These are phyloP conservation scores for Cardiosporidium cionae DNA, from an alignment of 169 alveolate genomes.

Conservation along the genomic window DNA sequence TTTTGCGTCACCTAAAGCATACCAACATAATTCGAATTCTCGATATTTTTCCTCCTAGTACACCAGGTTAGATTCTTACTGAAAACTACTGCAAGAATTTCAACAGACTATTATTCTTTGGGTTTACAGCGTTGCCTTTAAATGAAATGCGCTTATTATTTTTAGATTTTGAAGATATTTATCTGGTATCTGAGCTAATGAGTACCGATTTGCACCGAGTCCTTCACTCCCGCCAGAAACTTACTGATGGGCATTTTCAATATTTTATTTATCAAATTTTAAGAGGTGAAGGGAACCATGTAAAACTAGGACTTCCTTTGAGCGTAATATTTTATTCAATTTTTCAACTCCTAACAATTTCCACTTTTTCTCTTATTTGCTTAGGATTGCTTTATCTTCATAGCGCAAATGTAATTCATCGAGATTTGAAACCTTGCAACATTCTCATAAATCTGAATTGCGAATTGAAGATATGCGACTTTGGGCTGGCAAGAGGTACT, in stretches of 20 bases:
- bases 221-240: constrained; percentile 73
- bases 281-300: background rate
- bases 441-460: constrained; percentile 94
- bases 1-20: constrained; percentile 44
- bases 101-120: background rate
- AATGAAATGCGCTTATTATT: background rate
- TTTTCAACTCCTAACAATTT: too few relatives aligned
- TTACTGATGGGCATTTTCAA: constrained; percentile 82
- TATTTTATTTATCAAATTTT: constrained; percentile 67
- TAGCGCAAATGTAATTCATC: constrained; percentile 88
- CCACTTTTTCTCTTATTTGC: background rate
- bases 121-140: background rate
- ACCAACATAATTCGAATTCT: constrained; percentile 40
- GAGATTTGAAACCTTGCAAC: constrained; percentile 97
- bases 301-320: too few relatives aligned
- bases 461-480: constrained; percentile 79
- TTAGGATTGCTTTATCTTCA: constrained; percentile 64
- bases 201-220: constrained; percentile 84
- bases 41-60: constrained; percentile 43
- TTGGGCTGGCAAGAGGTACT: constrained; percentile 29
- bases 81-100: background rate
- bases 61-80: constrained; percentile 14
- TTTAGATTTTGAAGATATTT: constrained; percentile 10
- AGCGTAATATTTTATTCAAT: too few relatives aligned
- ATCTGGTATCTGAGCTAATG: constrained; percentile 70